Evolutionary conservation across 371 early-diverging fungal species (phyloP), one percentile per base, ranked within the genome.

Genomic region (Mucor plumbeus): DNA sequence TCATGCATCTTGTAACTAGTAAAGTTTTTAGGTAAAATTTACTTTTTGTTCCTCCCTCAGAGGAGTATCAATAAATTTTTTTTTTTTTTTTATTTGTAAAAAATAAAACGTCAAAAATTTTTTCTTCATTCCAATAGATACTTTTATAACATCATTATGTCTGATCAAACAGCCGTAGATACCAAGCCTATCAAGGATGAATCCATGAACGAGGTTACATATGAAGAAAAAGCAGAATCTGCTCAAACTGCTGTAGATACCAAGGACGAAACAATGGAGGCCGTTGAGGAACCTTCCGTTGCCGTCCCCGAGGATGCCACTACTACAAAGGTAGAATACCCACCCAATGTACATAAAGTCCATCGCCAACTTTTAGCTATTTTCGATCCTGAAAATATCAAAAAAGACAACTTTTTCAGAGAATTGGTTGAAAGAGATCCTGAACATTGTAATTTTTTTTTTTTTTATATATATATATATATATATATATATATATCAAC

Each of bases 401-500:
- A 60, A 19, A 83, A 78, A 53, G 79, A 83, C 54, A 71, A 69
- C 19, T 83, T 83, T 61, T 77, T 83, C 60, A 61, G 74, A 19
- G 83, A 83, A 67, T 64, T 83, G 53, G 69, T 64, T 7, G 76
- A 75, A 53, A 80, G 76, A 64, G 64, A 75, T 63, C 73, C 80
- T 33, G 83, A 79, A 62, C 75, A 76, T 43, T 83, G 83, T 80
- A 77, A 69, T 70, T 57, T 11, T n/a, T 7, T 11, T 21, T 15
- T n/a, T n/a, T n/a, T n/a, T n/a, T n/a, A n/a, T n/a, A n/a, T n/a
- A n/a, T n/a, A n/a, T n/a, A n/a, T n/a, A n/a, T n/a, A n/a, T n/a
- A n/a, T n/a, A n/a, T n/a, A n/a, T n/a, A n/a, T n/a, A n/a, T n/a
- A n/a, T n/a, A 3, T 21, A 10, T 19, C 50, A 21, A 26, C 50